Percentiles rank a stretch among this genome's conserved stretches.
phyloP scores from a whole-genome alignment of 345 rosid species.

The Crucihimalaya himalaica region DNA sequence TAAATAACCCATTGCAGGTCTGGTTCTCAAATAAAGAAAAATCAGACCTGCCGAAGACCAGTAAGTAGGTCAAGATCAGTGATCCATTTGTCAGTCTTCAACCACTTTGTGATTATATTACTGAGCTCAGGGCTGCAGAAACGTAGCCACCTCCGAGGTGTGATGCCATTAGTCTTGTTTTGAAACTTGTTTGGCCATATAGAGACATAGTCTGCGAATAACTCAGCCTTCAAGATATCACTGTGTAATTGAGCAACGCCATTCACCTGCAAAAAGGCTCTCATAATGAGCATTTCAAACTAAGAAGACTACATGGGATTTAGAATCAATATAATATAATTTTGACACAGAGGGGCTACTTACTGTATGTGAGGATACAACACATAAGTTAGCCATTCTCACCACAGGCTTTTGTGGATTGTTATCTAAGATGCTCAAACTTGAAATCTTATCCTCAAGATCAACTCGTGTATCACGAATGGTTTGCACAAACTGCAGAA shows the following conservation, averaged over 20 bases:
- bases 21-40: constrained; percentile 13
- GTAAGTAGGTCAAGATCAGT: constrained; percentile 80
- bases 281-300: constrained; percentile 26
- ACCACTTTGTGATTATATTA: constrained; percentile 85
- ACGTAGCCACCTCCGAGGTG: constrained; percentile 96
- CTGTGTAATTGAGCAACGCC: constrained; percentile 98
- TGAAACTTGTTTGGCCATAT: constrained; percentile 93
- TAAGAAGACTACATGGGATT: not conserved
- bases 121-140: constrained; percentile 98
- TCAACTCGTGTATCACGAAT: constrained; percentile 53
- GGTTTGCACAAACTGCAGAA: constrained; percentile 70
- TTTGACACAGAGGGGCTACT: constrained; percentile 29
- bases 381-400: constrained; percentile 96
- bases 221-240: constrained; percentile 83
- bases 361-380: constrained; percentile 86
- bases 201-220: constrained; percentile 91
- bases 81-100: constrained; percentile 88
- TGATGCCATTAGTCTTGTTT: constrained; percentile 95
- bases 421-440: constrained; percentile 77
- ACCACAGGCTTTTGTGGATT: constrained; percentile 90
- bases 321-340: not conserved
- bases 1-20: constrained; percentile 10
- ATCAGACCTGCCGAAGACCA: constrained; percentile 77
- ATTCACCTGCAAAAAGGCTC: constrained; percentile 66
- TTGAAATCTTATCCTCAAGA: constrained; percentile 79